Conservation (phyloP, 2,329 filamentous ascomycete genomes). For the Fusarium buharicum region DNA sequence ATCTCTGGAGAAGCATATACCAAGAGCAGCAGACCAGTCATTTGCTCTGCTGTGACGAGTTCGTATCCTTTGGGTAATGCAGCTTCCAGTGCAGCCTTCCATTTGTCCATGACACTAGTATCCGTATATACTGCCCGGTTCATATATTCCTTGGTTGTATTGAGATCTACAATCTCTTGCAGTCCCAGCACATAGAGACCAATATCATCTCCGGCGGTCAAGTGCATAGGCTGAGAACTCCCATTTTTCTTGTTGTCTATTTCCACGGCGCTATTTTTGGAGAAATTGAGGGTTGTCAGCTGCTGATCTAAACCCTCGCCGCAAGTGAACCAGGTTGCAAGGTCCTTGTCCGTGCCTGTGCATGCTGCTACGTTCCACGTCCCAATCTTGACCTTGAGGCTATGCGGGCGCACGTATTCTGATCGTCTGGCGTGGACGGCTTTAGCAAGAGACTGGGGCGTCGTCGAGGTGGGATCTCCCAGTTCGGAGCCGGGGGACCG, state of each 20-base stretch:
- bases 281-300: conserved; percentile 65
- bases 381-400: conserved; percentile 87
- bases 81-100: conserved; percentile 79
- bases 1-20: conserved; percentile 86
- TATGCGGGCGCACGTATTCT: conserved; percentile 81
- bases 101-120: conserved; percentile 75
- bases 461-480: conserved; percentile 56
- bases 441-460: conserved; percentile 68
- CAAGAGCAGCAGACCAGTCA: conserved; percentile 85
- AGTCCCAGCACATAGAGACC: conserved; percentile 90
- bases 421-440: conserved; percentile 76
- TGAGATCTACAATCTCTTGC: conserved; percentile 92
- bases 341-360: conserved; percentile 85
- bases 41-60: conserved; percentile 81
- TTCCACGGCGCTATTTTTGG: conserved; percentile 52
- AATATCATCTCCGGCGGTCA: conserved; percentile 74
- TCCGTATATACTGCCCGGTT: conserved; percentile 75
- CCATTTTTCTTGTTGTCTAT: conserved; percentile 50
- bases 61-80: conserved; percentile 81
- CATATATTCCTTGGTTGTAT: conserved; percentile 81
- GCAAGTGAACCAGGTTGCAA: conserved; percentile 87
- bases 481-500: conserved; percentile 54
- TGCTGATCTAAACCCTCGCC: conserved; percentile 75
- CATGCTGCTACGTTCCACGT: conserved; percentile 94
- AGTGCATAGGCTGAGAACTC: conserved; percentile 49